Percentiles rank a stretch among this genome's conserved stretches.
Evolutionary conservation across 2,329 filamentous ascomycete species (phyloP).

Genomic region (Thermomyces lanuginosus): DNA sequence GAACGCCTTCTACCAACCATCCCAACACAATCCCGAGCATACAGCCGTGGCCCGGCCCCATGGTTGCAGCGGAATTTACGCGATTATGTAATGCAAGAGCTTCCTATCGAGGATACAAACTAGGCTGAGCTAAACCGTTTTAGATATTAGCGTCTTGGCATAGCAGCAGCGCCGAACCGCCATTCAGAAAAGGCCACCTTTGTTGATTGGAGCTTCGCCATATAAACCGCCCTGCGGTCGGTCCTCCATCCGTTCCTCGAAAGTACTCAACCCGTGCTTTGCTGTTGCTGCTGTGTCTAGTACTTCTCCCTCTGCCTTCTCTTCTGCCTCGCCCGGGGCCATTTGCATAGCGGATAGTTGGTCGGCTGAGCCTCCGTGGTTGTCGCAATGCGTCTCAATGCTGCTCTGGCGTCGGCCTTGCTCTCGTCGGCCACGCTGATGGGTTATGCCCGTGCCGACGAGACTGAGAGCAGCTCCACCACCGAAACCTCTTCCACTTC

Average conservation of each 20-base stretch:
- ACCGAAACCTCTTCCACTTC: constrained; percentile 40
- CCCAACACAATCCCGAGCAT: too few relatives aligned
- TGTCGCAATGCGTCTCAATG: constrained; percentile 65
- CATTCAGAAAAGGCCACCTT: constrained; percentile 28
- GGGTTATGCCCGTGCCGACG: constrained; percentile 49
- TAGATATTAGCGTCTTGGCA: too few relatives aligned
- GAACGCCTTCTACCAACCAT: too few relatives aligned
- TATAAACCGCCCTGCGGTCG: constrained; percentile 14
- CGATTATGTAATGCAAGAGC: too few relatives aligned
- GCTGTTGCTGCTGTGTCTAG: constrained; percentile 5
- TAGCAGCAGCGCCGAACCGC: constrained; percentile 1
- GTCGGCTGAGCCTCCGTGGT: too few relatives aligned
- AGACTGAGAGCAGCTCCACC: constrained; percentile 43
- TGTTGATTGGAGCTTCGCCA: constrained; percentile 18
- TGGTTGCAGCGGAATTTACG: too few relatives aligned
- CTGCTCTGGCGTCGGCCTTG: constrained; percentile 54
- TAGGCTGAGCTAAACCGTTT: constrained; percentile 3
- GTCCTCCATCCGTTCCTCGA: constrained; percentile 11
- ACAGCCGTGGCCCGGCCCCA: too few relatives aligned
- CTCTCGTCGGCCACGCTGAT: constrained; percentile 55
- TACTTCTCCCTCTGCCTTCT: constrained; percentile 7
- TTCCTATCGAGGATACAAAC: too few relatives aligned
- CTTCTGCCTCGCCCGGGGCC: constrained; percentile 7
- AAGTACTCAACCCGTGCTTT: too few relatives aligned
- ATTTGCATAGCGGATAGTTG: too few relatives aligned